Evolutionary conservation across 1,284 basidiomycete genomes (phyloP), one percentile per base, ranked within the genome.

Genomic region (Heterobasidion occidentale): DNA sequence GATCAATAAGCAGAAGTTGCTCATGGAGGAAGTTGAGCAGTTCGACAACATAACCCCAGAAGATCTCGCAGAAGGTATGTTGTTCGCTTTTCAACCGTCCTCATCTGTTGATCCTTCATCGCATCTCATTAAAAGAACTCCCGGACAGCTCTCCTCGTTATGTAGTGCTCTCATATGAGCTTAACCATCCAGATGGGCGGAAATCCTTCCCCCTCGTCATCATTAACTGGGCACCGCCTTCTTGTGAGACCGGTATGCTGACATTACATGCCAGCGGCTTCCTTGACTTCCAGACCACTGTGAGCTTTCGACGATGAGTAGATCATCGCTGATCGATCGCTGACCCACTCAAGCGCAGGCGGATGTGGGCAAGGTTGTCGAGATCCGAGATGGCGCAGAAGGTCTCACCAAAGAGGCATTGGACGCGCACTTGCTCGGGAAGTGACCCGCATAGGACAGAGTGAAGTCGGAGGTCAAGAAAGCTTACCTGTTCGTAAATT

Each of bases 141-240:
- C 94, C 94, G 0, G 92, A 92, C 71, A 91, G 90, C 69, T 82
- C 88, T 6, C 94, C 94, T 9, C 81, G 94, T 63, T 97, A 93
- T 68, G 83, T 97, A 50, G 70, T 98, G 19, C 74, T 90, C 35
- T 92, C 91, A 14, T 91, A 95, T 65, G 88, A 92, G 65, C 78
- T 94, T 20, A 78, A 79, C 48, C 92, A 96, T 70, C 69, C 68
- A 6, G 95, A 98, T 65, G 94, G 94, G 3, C 79, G 95, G 42
- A 86, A 79, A 59, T 94, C 91, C 1, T 94, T 88, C 65, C 92
- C 92, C 1, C 75, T 94, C 14, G 83, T 92, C 2, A 75, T 95
- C 53, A 74, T 96, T 70, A 94, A 94, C 73, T 95, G 92, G 92
- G 81, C 81, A 17, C 92, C 92, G 19, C 77, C 74, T 7, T 78